These are phyloP conservation scores for Populus pruinosa DNA, from an alignment of 345 rosid species.

Conservation along the genomic window DNA sequence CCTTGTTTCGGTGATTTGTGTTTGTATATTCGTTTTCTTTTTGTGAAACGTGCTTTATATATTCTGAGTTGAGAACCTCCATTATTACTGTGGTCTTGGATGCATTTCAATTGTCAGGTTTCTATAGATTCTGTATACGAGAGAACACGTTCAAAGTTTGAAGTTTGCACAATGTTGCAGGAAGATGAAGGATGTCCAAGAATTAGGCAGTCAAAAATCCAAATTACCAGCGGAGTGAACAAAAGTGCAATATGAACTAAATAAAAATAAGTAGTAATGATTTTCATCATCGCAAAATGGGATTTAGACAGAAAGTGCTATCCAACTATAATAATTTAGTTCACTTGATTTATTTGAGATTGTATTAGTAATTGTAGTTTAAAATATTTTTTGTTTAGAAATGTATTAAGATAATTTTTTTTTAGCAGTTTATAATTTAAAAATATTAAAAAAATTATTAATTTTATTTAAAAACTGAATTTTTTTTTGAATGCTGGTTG, in stretches of 20 bases:
- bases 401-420: too few species aligned
- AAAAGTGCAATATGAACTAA: background rate
- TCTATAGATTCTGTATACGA: background rate
- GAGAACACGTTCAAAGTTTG: background rate
- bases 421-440: too few species aligned
- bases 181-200: background rate
- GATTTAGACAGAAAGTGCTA: background rate
- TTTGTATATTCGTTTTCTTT: background rate
- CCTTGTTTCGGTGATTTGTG: background rate
- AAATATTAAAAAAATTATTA: too few species aligned
- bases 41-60: background rate
- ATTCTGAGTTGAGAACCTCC: background rate
- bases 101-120: background rate
- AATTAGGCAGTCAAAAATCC: background rate
- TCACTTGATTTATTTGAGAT: too few species aligned
- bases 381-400: too few species aligned
- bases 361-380: fast-evolving
- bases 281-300: background rate
- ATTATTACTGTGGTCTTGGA: background rate
- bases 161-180: background rate
- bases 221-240: background rate
- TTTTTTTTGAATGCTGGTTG: too few species aligned
- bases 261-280: background rate
- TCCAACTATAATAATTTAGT: too few species aligned
- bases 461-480: too few species aligned